Conservation (phyloP, 2,329 filamentous ascomycete genomes). For the Aspergillus quadricinctus region DNA sequence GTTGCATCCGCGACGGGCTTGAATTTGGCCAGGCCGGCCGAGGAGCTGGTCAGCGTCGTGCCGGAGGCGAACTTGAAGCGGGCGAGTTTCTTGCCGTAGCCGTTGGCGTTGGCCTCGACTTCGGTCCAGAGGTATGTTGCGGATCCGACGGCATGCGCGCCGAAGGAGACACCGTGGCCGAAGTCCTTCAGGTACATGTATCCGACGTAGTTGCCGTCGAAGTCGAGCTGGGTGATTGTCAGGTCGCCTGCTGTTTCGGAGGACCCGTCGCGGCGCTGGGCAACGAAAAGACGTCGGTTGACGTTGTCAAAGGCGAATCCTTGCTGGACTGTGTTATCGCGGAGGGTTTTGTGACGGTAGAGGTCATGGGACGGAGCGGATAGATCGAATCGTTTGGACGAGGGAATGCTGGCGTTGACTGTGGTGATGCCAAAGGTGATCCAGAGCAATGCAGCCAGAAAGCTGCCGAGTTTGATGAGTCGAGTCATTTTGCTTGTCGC, state of each 20-base stretch:
- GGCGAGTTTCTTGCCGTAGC: slow-evolving; percentile 18
- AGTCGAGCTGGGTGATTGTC: slow-evolving; percentile 20
- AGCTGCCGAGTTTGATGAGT: background rate
- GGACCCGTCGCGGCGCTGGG: slow-evolving; percentile 14
- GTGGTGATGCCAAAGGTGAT: background rate
- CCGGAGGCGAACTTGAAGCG: slow-evolving; percentile 19
- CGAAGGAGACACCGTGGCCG: slow-evolving; percentile 18
- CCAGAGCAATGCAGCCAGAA: background rate
- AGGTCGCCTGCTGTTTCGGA: slow-evolving; percentile 12
- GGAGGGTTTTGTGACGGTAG: slow-evolving; percentile 12
- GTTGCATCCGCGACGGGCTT: slow-evolving; percentile 10
- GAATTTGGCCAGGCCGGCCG: slow-evolving; percentile 4
- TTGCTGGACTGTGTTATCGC: slow-evolving; percentile 17
- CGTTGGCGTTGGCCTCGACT: slow-evolving; percentile 16
- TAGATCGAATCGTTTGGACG: slow-evolving; percentile 13
- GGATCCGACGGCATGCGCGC: slow-evolving; percentile 10
- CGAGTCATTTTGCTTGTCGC: background rate
- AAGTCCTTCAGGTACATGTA: slow-evolving; percentile 18
- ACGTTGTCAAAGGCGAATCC: slow-evolving; percentile 21
- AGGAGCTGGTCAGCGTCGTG: slow-evolving; percentile 5
- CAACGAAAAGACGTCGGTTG: slow-evolving; percentile 19
- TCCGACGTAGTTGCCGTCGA: slow-evolving; percentile 17
- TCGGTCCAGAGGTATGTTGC: slow-evolving; percentile 20
- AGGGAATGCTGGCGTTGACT: background rate
- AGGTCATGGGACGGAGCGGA: slow-evolving; percentile 13